These are phyloP conservation scores for Cucumis sativus DNA, from an alignment of 306 rosid species.

Conservation along the genomic window Cucumber_9930_V3 NC_026659.2:21273001-21273500, in stretches of 20 bases:
- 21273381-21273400: not conserved
- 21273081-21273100: not conserved
- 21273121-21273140: not conserved
- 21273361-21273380: not conserved
- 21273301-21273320: not conserved
- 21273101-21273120: not conserved
- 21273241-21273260: not conserved
- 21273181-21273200: slow-evolving; percentile 1
- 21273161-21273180: not conserved
- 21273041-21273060: not conserved
- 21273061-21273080: not conserved
- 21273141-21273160: not conserved
- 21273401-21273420: slow-evolving; percentile 2
- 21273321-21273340: not conserved
- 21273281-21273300: not conserved
- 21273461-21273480: slow-evolving; percentile 7
- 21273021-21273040: not conserved
- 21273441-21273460: not conserved
- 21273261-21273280: slow-evolving; percentile 1
- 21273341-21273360: not conserved
- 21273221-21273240: not conserved
- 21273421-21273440: slow-evolving; percentile 20
- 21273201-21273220: not conserved
- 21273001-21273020: slow-evolving; percentile 6
- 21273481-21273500: not conserved